Evolutionary conservation across 768 basidiomycete genomes (phyloP).

Genomic region (Polyporus arcularius): DNA sequence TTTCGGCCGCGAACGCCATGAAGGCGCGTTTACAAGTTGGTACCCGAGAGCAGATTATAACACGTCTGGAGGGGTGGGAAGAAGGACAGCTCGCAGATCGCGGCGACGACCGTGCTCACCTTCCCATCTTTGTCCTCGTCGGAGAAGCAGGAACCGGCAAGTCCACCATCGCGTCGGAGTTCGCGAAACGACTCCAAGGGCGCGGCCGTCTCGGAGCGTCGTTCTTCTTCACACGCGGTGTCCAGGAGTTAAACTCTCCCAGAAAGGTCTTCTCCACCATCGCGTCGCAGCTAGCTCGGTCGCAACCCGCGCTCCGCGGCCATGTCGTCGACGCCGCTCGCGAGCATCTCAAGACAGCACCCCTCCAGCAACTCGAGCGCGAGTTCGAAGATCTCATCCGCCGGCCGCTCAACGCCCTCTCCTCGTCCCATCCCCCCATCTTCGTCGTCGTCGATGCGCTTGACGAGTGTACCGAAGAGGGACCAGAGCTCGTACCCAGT

Average conservation of each 20-base stretch:
- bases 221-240: slow-evolving; percentile 33
- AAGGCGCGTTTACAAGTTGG: too few relatives aligned
- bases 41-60: too few relatives aligned
- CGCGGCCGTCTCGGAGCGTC: slow-evolving; percentile 32
- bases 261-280: slow-evolving; percentile 33
- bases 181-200: slow-evolving; percentile 25
- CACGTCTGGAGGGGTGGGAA: too few relatives aligned
- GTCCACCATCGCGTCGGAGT: slow-evolving; percentile 37
- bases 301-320: slow-evolving; percentile 2
- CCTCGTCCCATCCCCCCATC: not conserved
- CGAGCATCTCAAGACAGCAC: not conserved
- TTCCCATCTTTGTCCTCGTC: slow-evolving; percentile 29
- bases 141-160: slow-evolving; percentile 41
- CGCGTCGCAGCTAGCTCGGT: slow-evolving; percentile 30
- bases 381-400: slow-evolving; percentile 13
- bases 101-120: too few relatives aligned
- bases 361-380: not conserved
- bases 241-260: slow-evolving; percentile 21
- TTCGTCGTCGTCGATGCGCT: slow-evolving; percentile 39
- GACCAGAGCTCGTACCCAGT: not conserved
- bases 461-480: slow-evolving; percentile 33
- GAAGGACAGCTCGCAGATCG: too few relatives aligned
- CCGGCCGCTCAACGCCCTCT: slow-evolving; percentile 1
- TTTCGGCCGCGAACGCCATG: too few relatives aligned
- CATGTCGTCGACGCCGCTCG: slow-evolving; percentile 8